phyloP scores from a whole-genome alignment of 1,284 basidiomycete species.

The Microbotryomycetes sp. region DNA sequence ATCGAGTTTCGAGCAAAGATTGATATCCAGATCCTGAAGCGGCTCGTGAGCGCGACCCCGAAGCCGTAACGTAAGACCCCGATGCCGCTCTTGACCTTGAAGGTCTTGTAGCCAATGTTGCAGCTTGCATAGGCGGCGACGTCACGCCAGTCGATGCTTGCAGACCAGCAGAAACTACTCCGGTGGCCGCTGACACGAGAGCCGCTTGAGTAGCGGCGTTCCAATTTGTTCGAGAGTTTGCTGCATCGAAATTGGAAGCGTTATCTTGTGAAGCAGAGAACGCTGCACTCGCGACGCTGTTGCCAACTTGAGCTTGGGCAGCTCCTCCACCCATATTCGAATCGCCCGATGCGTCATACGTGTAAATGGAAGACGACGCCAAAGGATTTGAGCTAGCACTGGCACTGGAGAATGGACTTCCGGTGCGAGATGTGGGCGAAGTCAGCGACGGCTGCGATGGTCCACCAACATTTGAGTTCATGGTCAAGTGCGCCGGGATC shows the following conservation, averaged over 20 bases:
- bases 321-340: neutral
- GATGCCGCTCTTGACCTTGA: slow-evolving; percentile 30
- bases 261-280: neutral
- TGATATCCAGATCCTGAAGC: slow-evolving; percentile 33
- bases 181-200: slow-evolving; percentile 1
- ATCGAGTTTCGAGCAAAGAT: slow-evolving; percentile 27
- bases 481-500: neutral
- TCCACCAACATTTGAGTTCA: neutral
- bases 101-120: slow-evolving; percentile 12
- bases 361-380: neutral
- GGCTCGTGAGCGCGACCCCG: slow-evolving; percentile 30
- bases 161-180: neutral
- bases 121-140: slow-evolving; percentile 1
- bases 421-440: neutral
- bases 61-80: slow-evolving; percentile 24
- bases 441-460: neutral
- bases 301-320: neutral
- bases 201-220: slow-evolving; percentile 1
- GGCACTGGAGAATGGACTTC: neutral
- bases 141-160: neutral
- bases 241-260: neutral
- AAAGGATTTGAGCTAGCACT: neutral
- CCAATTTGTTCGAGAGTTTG: neutral
- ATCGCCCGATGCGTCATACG: neutral
- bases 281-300: neutral